Base-by-base conservation (phyloP, 2,329 filamentous ascomycete species). In the Fusarium virguliforme region DNA sequence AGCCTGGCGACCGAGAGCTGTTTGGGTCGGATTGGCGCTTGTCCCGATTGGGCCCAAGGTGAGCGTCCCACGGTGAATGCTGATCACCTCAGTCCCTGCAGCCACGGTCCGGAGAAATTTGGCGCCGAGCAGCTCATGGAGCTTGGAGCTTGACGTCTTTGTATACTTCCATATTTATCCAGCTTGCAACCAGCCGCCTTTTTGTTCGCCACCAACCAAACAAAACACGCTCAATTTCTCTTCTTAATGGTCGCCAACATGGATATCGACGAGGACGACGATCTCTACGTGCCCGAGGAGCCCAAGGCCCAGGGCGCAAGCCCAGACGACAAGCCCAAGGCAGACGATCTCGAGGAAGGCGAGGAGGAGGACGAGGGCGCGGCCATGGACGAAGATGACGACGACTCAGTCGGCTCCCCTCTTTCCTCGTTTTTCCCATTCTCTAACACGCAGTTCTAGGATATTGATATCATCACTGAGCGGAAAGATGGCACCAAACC, bases 401-500 rank as follows among this genome's bases (percentile, higher is more conserved):
- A 87, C 34, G 86, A 87, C 50, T 80, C 78, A 12, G 79, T 80
- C 63, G 34, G 73, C 40, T 9, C 22, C 41, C 55, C 18, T 32
- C 15, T 18, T 18, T 18, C 18, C 18, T 18, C 18, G 18, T 18
- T 15, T 5, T 26, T 1, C 2, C 13, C 1, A 4, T 6, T 35
- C 60, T n/a, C 67, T 75, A 10, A 71, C 51, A 54, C 3, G 8
- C 6, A 8, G 53, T 57, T 22, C 15, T 65, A 91, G 87, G 90
- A 91, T 68, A 89, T 91, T 76, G 89, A 91, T 71, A 91, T 91
- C 73, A 90, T 91, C 75, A 91, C 87, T 22, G 89, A 91, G 77
- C 85, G 88, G 64, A 91, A 90, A 82, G 89, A 91, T 74, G 88
- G 88, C 76, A 85, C 86, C 61, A 90, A 88, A 66, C 84, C 89